Percentiles rank a stretch among this genome's conserved stretches.
Evolutionary conservation across 768 basidiomycete genomes (phyloP).

Genomic region (Nevesoporus exiguus): DNA sequence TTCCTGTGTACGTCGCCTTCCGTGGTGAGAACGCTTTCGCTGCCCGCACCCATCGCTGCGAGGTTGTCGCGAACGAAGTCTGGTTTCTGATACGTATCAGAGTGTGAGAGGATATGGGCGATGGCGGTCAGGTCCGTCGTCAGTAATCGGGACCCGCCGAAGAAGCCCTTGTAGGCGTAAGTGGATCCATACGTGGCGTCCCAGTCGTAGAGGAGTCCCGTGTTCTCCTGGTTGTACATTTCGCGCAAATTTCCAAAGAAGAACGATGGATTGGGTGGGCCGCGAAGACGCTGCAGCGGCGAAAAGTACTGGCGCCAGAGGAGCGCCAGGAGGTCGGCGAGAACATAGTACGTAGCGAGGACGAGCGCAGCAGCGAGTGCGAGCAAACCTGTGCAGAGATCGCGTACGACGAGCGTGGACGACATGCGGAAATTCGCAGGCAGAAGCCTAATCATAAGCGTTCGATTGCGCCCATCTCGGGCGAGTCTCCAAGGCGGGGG

Average conservation of each 20-base stretch:
- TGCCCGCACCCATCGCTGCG: constrained; percentile 49
- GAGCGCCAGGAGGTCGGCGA: constrained; percentile 39
- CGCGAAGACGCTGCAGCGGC: constrained; percentile 44
- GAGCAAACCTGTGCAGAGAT: background rate
- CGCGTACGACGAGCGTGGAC: background rate
- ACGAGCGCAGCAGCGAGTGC: constrained; percentile 12
- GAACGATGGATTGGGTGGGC: constrained; percentile 45
- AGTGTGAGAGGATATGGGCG: constrained; percentile 52
- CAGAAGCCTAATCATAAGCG: background rate
- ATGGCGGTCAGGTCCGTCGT: constrained; percentile 58
- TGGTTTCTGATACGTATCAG: constrained; percentile 62
- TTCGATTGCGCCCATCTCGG: background rate
- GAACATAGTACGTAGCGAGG: constrained; percentile 22
- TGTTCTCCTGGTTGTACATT: constrained; percentile 60
- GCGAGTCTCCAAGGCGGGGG: background rate
- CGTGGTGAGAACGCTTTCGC: constrained; percentile 46
- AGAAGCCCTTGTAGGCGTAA: constrained; percentile 52
- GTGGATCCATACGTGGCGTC: constrained; percentile 43
- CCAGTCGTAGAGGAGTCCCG: constrained; percentile 45
- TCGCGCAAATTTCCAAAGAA: constrained; percentile 52
- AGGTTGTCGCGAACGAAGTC: constrained; percentile 51
- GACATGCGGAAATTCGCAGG: background rate
- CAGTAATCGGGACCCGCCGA: constrained; percentile 51
- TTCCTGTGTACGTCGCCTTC: constrained; percentile 56
- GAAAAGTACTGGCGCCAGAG: constrained; percentile 45